These are phyloP conservation scores for Periconia sp. DNA, from an alignment of 2,329 filamentous ascomycete species.

Conservation along the genomic window DNA sequence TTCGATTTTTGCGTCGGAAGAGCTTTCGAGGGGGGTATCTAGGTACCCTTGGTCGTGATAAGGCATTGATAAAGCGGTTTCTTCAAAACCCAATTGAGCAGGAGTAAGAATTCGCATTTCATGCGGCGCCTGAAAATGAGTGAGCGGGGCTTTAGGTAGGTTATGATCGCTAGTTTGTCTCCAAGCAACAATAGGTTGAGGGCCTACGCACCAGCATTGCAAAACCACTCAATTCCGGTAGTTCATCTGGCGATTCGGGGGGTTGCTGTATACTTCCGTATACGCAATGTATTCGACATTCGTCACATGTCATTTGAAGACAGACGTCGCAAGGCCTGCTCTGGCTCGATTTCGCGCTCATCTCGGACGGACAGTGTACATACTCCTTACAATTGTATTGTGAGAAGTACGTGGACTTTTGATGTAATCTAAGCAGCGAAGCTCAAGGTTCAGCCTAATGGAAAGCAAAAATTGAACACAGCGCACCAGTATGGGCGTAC, in stretches of 20 bases:
- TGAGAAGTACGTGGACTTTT: constrained; percentile 26
- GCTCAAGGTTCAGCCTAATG: not conserved
- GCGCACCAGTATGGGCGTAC: not conserved
- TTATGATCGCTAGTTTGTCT: not conserved
- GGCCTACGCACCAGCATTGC: constrained; percentile 17
- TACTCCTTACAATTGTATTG: constrained; percentile 23
- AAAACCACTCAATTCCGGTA: constrained; percentile 35
- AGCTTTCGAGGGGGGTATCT: constrained; percentile 26
- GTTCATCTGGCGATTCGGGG: constrained; percentile 26
- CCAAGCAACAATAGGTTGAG: not conserved
- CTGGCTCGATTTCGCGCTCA: constrained; percentile 9
- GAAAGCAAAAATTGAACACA: not conserved
- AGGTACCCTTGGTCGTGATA: constrained; percentile 35
- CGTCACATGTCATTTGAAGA: constrained; percentile 34
- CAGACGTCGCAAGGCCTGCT: constrained; percentile 29
- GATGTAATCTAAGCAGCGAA: constrained; percentile 12
- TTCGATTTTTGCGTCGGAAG: constrained; percentile 20
- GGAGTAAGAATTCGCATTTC: constrained; percentile 35
- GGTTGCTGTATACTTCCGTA: constrained; percentile 34
- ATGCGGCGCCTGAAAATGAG: not conserved
- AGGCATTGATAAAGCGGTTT: not conserved
- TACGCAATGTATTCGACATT: constrained; percentile 39
- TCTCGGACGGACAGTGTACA: constrained; percentile 22
- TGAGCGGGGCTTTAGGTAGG: not conserved
- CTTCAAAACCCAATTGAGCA: constrained; percentile 18